Base-by-base conservation (phyloP, 768 basidiomycete genomes). In the Podaxis sp. region DNA sequence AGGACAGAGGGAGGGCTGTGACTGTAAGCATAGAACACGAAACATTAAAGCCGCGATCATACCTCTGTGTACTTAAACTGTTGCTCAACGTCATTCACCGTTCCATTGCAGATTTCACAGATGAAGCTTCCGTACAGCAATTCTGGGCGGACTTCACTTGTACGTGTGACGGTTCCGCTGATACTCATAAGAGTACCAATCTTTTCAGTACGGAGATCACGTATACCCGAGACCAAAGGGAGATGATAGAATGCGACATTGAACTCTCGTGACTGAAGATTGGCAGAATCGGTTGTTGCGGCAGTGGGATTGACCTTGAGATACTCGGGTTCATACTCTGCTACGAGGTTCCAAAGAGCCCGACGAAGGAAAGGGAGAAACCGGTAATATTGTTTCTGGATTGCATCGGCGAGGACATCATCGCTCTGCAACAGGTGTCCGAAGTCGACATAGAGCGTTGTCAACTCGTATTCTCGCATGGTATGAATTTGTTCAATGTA, bases 21-120 rank as follows among this genome's bases (percentile, higher is more conserved):
- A 52, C 26, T 64, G 54, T 12, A 11, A 58, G 24, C 8, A 46
- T 59, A 68, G 46, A 69, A 65, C 46, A 64, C 40, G n/a, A 24
- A 39, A 46, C 40, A 48, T 13, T 9, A 44, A 54, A 57, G 13
- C 36, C 38, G 57, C 28, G 53, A 52, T 12, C 75, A 36, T 67
- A 95, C 95, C 81, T 99, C 97, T 19, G 97, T 99, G 73, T 98
- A 99, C 73, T 98, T 99, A 84, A 99, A 99, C 72, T 99, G 97
- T 72, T 99, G 97, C 72, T 99, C 97, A 53, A 99, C 88, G 70
- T 98, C 96, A 59, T 90, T 86, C 26, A 98, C 89, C 11, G 90
- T 79, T 33, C 91, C 93, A 52, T 86, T 84, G 71, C 97, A 99
- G 48, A 89, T 84, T 74, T 93, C 90, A 68, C 97, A 99, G 52